Percentiles rank a stretch among this genome's conserved stretches.
Evolutionary conservation across 768 basidiomycete species (phyloP).

Genomic region (Calocybe cyanea): DNA sequence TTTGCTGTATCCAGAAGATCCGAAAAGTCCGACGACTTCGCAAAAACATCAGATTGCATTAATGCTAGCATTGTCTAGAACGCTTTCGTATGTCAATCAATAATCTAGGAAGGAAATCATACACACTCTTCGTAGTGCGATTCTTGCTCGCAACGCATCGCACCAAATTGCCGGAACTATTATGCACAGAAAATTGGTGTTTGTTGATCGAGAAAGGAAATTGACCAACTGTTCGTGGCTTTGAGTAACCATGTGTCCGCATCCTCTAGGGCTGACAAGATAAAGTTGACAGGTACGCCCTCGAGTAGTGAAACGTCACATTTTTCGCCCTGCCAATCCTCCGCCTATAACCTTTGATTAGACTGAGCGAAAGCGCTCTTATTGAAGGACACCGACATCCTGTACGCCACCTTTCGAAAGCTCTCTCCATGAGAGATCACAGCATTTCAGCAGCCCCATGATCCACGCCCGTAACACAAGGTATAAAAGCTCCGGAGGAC

Average conservation of each 20-base stretch:
- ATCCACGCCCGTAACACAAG: conserved; percentile 65
- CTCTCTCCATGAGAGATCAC: conserved; percentile 81
- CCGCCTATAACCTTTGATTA: conserved; percentile 44
- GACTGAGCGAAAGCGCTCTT: conserved; percentile 11
- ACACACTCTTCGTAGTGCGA: conserved; percentile 56
- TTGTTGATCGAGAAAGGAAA: background rate
- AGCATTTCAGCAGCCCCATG: conserved; percentile 71
- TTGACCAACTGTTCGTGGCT: conserved; percentile 37
- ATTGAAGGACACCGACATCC: conserved; percentile 56
- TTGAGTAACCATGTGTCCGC: conserved; percentile 58
- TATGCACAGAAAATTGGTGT: conserved; percentile 4
- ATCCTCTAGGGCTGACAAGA: conserved; percentile 53
- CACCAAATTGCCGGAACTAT: conserved; percentile 47
- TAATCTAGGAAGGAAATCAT: background rate
- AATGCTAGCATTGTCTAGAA: conserved; percentile 47
- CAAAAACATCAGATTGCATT: conserved; percentile 38
- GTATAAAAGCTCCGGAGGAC: conserved; percentile 62
- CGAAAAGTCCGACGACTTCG: conserved; percentile 32
- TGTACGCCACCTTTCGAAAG: conserved; percentile 68
- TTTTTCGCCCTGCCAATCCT: conserved; percentile 91
- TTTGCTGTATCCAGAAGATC: conserved; percentile 36
- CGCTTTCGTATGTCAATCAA: background rate
- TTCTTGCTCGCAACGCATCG: conserved; percentile 46
- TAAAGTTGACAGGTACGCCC: conserved; percentile 47
- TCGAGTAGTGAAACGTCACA: conserved; percentile 77